A percentile compares a stretch with the other conserved stretches of the same genome.
These are phyloP conservation scores for Colletotrichum destructivum DNA, from an alignment of 2,329 filamentous ascomycete genomes.

Conservation along the genomic window DNA sequence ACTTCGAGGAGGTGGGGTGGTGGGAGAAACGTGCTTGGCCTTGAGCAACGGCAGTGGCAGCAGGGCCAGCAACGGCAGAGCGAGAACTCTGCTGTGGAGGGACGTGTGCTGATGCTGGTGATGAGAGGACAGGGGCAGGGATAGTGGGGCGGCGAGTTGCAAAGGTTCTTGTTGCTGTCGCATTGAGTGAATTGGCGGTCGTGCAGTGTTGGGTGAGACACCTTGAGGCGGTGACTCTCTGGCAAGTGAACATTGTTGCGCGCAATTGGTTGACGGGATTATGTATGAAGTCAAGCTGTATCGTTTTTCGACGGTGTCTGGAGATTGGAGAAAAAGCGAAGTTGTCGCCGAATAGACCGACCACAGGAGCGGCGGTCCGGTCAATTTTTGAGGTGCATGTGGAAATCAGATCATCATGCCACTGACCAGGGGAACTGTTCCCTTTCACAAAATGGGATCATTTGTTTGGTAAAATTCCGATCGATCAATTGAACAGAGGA, in stretches of 20 bases:
- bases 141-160: constrained; percentile 34
- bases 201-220: constrained; percentile 33
- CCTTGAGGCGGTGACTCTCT: constrained; percentile 30
- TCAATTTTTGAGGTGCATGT: constrained; percentile 1
- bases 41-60: not conserved
- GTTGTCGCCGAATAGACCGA: not conserved
- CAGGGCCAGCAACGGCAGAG: constrained; percentile 2
- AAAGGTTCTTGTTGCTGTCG: constrained; percentile 34
- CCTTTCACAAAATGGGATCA: constrained; percentile 4
- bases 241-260: constrained; percentile 10
- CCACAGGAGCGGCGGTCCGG: not conserved
- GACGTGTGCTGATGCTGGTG: constrained; percentile 4
- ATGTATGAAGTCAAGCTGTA: not conserved
- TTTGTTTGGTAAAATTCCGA: constrained; percentile 15
- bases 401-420: constrained; percentile 26
- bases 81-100: constrained; percentile 14
- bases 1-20: constrained; percentile 37
- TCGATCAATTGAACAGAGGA: constrained; percentile 24
- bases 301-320: no score
- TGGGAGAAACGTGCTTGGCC: constrained; percentile 39
- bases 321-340: not conserved
- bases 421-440: not conserved
- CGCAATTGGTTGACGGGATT: not conserved
- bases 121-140: constrained; percentile 25
- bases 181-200: constrained; percentile 24